Evolutionary conservation across 345 rosid genomes (phyloP), one percentile per base, ranked within the genome.

Genomic region (Sonneratia caseolaris): DNA sequence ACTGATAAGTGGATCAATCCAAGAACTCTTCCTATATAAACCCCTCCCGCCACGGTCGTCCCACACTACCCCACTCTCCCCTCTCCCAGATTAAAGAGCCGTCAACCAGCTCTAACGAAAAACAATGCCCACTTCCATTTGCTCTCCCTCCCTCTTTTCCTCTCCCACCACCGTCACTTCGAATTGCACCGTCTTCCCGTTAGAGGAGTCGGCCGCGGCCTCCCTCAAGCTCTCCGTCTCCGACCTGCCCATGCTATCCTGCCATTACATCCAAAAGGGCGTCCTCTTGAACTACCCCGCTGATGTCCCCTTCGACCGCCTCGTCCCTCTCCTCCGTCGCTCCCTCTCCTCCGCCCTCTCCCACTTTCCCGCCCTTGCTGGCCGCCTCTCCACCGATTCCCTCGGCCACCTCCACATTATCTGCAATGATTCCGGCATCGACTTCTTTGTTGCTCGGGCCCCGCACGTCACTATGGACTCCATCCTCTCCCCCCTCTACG

Each of bases 251-350:
- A 95, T 95, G 99, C 93, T 95, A 64, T 90, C 99, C 1, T 95
- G 99, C 70, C 99, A 95, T 24, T 95, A 95, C 81, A 95, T 95
- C 74, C 99, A 95, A 37, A 95, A 95, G 80, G 99, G 99, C 0
- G 88, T 92, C 40, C 91, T 95, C 74, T 82, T 95, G 66, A 4
- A 84, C 0, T 72, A 69, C 53, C 82, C 96, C 14, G 84, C 92
- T 16, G 85, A 68, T 86, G 42, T 85, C 66, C 72, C 76, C 66
- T 66, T 82, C 73, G 70, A 82, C 32, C 82, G 84, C n/a, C 81
- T 95, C 49, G 9, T 82, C 69, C 36, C 75, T n/a, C 79, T 72
- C 53, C 91, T 91, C 69, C 86, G 85, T 36, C 81, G 74, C 35
- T 85, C 97, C 7, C 95, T 95, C 64, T 87, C 97, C 66, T 18